Evolutionary conservation across 768 basidiomycete species (phyloP).

Genomic region (Lactarius hengduanensis): DNA sequence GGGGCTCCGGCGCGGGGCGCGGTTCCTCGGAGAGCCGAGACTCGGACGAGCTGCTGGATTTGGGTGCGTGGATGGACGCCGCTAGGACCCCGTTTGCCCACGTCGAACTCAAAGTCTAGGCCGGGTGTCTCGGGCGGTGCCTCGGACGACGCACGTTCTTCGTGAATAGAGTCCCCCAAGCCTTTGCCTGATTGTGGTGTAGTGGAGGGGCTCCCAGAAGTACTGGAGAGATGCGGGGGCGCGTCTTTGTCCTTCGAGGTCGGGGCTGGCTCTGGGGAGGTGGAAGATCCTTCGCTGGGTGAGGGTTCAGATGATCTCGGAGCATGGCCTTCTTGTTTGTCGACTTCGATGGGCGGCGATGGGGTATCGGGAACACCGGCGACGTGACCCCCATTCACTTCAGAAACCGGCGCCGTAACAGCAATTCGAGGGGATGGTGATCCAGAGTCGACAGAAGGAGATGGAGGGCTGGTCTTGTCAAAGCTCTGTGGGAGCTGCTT

Average conservation of each 20-base stretch:
- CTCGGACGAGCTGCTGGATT: slow-evolving; percentile 27
- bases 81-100: slow-evolving; percentile 37
- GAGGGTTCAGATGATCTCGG: slow-evolving; percentile 2
- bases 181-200: slow-evolving; percentile 7
- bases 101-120: not conserved
- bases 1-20: slow-evolving; percentile 35
- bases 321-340: not conserved
- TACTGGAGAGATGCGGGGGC: not conserved
- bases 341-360: not conserved
- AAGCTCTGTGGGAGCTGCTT: slow-evolving; percentile 29
- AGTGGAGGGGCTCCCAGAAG: slow-evolving; percentile 5
- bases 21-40: not conserved
- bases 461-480: slow-evolving; percentile 21
- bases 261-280: not conserved
- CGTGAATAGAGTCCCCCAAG: slow-evolving; percentile 7
- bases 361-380: not conserved
- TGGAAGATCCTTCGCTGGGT: not conserved
- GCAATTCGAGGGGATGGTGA: slow-evolving; percentile 14
- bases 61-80: slow-evolving; percentile 60
- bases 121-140: not conserved
- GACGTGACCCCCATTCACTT: not conserved
- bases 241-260: not conserved
- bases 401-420: not conserved
- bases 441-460: slow-evolving; percentile 13
- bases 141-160: not conserved